Evolutionary conservation across 2,329 filamentous ascomycete species (phyloP), one percentile per base, ranked within the genome.

Genomic region (Phoma sp.): DNA sequence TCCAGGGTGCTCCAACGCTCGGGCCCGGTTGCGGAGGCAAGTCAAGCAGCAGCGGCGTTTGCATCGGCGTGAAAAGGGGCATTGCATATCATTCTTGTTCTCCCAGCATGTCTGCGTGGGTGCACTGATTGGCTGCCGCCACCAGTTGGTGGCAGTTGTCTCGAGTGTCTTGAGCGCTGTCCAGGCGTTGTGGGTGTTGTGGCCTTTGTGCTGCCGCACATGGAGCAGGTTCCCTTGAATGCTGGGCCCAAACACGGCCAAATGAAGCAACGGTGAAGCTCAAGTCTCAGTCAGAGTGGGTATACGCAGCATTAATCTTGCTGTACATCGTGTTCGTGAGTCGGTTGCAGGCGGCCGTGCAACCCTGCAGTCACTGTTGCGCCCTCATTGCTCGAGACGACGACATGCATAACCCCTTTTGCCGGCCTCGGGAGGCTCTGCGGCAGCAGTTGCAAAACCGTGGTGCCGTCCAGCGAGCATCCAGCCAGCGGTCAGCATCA

Each of bases 51-150:
- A 14, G 7, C 24, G 56, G 44, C 58, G 37, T 44, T 14, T 57
- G 47, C 58, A 50, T 38, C 46, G 29, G 22, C 41, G 40, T 45
- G 55, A 69, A 69, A 68, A 66, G 64, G 66, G 66, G 65, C 59
- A 59, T 43, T 52, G 48, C 52, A 50, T 46, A 53, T 50, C 42
- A 30, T 24, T 27, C 53, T 52, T 37, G 18, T 35, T 35, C 41
- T 37, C 32, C 41, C 35, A 41, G 29, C 49, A 30, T 47, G 50
- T 27, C 47, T 33, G 54, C 61, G 65, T 67, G 66, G 59, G 41
- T 48, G 49, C 52, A 47, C 47, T 58, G 52, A 68, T 66, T 69
- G 67, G 67, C 48, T 52, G 48, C 52, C 14, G 48, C 22, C 18
- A 4, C 36, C 13, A 33, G 11, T 18, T 41, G 39, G 27, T 41